Percentiles rank a stretch among this genome's conserved stretches.
Conservation (phyloP, 106 monocot genomes). For the Iris macrosiphon region DNA sequence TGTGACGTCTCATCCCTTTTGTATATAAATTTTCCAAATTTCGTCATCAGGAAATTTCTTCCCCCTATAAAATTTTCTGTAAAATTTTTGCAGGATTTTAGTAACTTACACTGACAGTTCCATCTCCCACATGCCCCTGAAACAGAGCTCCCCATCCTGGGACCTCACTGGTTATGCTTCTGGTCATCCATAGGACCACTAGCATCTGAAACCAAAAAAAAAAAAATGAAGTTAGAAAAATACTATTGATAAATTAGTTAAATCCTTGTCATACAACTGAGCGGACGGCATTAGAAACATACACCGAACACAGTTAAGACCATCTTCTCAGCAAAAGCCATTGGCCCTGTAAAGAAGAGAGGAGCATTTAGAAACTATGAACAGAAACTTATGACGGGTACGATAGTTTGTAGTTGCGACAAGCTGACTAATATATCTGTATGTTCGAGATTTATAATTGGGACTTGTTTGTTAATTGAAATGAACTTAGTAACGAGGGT, state of each 20-base stretch:
- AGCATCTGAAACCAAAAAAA: constrained; percentile 46
- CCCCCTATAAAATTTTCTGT: no score
- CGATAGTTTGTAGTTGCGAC: no score
- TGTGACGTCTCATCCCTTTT: no score
- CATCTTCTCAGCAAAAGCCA: constrained; percentile 97
- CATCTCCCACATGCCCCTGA: constrained; percentile 64
- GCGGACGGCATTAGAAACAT: constrained; percentile 7
- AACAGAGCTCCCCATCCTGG: constrained; percentile 92
- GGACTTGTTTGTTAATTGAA: not conserved
- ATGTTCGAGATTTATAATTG: not conserved
- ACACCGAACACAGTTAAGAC: constrained; percentile 76
- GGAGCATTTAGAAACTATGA: not conserved
- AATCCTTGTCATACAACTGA: not conserved
- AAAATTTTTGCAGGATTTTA: no score
- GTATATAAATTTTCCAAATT: no score
- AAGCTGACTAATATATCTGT: no score
- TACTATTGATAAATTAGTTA: not conserved
- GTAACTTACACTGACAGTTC: constrained; percentile 87
- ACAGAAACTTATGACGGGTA: no score
- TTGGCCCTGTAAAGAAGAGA: constrained; percentile 53
- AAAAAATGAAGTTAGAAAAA: no score
- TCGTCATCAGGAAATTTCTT: no score
- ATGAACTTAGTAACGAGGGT: not conserved
- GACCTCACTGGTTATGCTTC: constrained; percentile 63
- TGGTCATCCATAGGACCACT: constrained; percentile 95